Base-by-base conservation (phyloP, 78 protist species). In the Corallochytrium limacisporum region DNA sequence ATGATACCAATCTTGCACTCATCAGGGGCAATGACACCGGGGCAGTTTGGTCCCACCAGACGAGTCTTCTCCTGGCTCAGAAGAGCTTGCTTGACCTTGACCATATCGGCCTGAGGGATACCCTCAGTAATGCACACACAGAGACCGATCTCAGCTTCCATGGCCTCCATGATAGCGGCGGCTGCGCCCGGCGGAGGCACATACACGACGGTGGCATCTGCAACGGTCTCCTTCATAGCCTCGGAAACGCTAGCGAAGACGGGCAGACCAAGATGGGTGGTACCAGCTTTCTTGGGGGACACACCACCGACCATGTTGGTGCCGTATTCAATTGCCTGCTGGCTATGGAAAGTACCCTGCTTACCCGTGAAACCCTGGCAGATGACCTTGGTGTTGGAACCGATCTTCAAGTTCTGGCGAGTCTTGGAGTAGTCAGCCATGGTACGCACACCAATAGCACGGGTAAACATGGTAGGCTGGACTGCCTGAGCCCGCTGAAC, bases 1-100 rank as follows among this genome's bases (percentile, higher is more conserved):
- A 95, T 95, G 81, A 95, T 96, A 51, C 98, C 99, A 61, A 96
- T 96, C 76, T 96, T 96, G 90, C 99, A 96, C 75, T 87, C 95
- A 22, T 84, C 97, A 8, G 99, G 99, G 81, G 80, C 88, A 85
- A 96, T 96, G 88, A 96, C 86, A 32, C 98, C 95, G 47, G 94
- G 94, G 75, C 98, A 95, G 90, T 92, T 92, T 61, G 98, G 98
- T 0, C 99, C 99, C 47, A 95, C 81, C 38, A 95, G 74, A 35
- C 98, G 76, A 3, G 92, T 72, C 81, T 82, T 86, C 70, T 38
- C 72, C 65, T 88, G 89, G 46, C 31, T 9, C 24, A 74, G 37
- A 22, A 89, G 79, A 3, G 72, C 76, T 15, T 62, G 40, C 82
- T 92, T 92, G 42, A 86, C 93, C 65, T n/a, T n/a, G n/a, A n/a